Evolutionary conservation across 2,329 filamentous ascomycete species (phyloP), one percentile per base, ranked within the genome.

Genomic region (Alternaria metachromatica): DNA sequence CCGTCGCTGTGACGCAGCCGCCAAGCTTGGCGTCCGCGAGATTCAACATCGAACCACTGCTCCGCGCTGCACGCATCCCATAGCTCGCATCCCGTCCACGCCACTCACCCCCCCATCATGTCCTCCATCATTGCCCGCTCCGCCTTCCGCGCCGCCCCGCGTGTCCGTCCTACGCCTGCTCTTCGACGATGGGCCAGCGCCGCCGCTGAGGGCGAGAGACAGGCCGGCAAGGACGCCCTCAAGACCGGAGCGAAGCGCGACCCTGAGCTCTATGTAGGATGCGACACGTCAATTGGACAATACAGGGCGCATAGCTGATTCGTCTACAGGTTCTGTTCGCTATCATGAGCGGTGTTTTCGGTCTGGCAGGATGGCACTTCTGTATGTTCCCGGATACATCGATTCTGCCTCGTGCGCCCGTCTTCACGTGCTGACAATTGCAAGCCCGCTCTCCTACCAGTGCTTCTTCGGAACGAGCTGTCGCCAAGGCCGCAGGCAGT

Each of bases 361-460:
- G 90, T 78, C 89, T 96, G 75, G 95, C 93, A 72, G 95, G 95
- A 80, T 97, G 90, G 89, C 93, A 94, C 85, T 92, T 96, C 76
- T 91, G 91, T 92, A 87, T 79, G 83, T 62, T 63, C 49, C 57
- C 62, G 26, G 18, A 21, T 28, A 51, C 20, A 20, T 28, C 44
- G 10, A 54, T 55, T 51, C 49, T 51, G 55, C 55, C 48, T n/a
- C 41, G 30, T 21, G 56, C 65, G 57, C 33, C 61, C 23, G 55
- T 12, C 23, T 58, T 61, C 26, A 37, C 56, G 48, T 61, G 41
- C 68, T 73, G 55, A 74, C 60, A 46, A n/a, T 51, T 54, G 58
- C 60, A 83, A 92, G 93, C 92, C 82, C 88, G 90, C 82, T 92
- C 92, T 77, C 96, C 96, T 71, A 98, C 96, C 76, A 89, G 87